Evolutionary conservation across 306 rosid species (phyloP), one percentile per base, ranked within the genome.

Genomic region (Chamaecrista fasciculata): DNA sequence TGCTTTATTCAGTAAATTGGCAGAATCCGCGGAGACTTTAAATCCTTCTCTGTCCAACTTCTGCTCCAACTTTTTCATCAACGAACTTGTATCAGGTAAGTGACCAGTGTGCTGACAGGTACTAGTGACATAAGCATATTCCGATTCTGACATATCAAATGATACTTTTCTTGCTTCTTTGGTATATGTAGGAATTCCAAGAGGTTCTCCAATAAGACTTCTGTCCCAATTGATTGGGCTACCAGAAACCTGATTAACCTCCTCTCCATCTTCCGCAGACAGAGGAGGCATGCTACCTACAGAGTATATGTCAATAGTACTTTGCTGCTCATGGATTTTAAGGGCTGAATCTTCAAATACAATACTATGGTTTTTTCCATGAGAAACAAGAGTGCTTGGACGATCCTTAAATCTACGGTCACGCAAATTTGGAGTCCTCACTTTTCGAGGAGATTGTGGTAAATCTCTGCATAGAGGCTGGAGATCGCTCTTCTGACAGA

Each of bases 201-300:
- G 86, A 71, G 96, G 95, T 48, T 88, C 88, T 69, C 6, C 75
- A 60, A 90, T 71, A 52, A 87, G 91, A 64, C 82, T 70, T 64
- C 61, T 69, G 46, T 73, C 56, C 33, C 20, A 25, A 58, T 60
- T 43, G 64, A 28, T 47, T 11, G 76, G 73, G 56, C 48, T 66
- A 49, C 77, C 91, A 69, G 75, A 71, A 58, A 71, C 81, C 70
- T 84, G 86, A 58, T 82, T 83, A 70, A 85, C 83, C 83, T 87
- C 91, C 74, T 85, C 87, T 48, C 82, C 85, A 28, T 90, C 84
- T 73, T 83, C 89, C n/a, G 64, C 81, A 24, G 76, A 69, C 26
- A 77, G 60, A 36, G 84, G 84, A 14, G 81, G 85, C 70, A 76
- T 69, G 47, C 85, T 67, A 40, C 81, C 84, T 61, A 58, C 40